phyloP scores from a whole-genome alignment of 208 protist genomes.

The Entamoeba invadens region DNA sequence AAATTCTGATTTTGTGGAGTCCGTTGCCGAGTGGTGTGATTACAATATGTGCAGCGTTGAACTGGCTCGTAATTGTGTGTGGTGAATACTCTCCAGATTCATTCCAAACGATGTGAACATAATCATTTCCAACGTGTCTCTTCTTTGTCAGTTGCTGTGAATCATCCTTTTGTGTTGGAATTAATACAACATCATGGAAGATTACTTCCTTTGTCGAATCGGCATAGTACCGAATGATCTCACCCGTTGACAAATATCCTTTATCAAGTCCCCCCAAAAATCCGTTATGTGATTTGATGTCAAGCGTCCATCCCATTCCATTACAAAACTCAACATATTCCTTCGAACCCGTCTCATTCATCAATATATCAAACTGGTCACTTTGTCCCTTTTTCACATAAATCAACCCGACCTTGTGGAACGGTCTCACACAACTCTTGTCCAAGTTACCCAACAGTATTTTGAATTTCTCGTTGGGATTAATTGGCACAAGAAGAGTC shows the following conservation, averaged over 20 bases:
- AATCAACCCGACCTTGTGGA: conserved; percentile 53
- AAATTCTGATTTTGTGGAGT: neutral
- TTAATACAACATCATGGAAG: conserved; percentile 49
- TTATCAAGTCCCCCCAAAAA: conserved; percentile 49
- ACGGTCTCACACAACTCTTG: conserved; percentile 20
- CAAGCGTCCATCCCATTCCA: conserved; percentile 44
- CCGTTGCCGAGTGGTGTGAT: conserved; percentile 38
- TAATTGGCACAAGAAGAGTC: neutral
- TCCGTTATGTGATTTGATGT: conserved; percentile 43
- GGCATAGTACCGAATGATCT: conserved; percentile 42
- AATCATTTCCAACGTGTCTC: conserved; percentile 59
- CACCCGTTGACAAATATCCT: conserved; percentile 29
- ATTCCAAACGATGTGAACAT: conserved; percentile 58
- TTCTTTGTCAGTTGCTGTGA: conserved; percentile 52
- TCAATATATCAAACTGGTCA: conserved; percentile 44
- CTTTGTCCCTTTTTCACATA: conserved; percentile 50
- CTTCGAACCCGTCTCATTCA: conserved; percentile 33
- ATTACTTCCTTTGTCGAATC: conserved; percentile 40
- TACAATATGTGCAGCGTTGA: conserved; percentile 60
- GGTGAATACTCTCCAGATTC: conserved; percentile 51
- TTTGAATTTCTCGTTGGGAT: neutral
- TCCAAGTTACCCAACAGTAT: neutral
- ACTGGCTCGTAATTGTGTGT: conserved; percentile 51
- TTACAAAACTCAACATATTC: conserved; percentile 45
- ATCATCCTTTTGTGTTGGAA: conserved; percentile 42